Conservation (phyloP, 2,329 filamentous ascomycete species). For the Tetracladium maxilliforme region DNA sequence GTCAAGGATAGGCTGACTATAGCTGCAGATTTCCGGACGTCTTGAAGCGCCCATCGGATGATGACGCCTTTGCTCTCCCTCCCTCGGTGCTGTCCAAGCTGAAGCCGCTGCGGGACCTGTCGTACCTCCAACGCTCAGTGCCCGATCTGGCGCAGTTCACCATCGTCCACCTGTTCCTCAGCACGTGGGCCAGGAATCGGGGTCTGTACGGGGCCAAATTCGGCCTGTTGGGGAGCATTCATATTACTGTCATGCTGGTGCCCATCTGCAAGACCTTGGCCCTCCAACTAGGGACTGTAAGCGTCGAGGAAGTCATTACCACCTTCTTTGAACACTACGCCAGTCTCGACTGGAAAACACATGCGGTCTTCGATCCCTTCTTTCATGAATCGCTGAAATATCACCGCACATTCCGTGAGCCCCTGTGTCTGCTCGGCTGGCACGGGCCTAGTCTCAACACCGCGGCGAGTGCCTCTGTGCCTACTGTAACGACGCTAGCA, state of each 20-base stretch:
- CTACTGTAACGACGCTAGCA: no score
- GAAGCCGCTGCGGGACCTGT: slow-evolving; percentile 47
- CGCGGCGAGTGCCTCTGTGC: no score
- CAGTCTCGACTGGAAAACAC: slow-evolving; percentile 38
- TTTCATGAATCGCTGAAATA: no score
- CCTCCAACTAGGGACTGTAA: slow-evolving; percentile 17
- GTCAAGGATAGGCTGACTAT: slow-evolving; percentile 26
- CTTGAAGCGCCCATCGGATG: slow-evolving; percentile 29
- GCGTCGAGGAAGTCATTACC: slow-evolving; percentile 33
- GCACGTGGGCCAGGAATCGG: slow-evolving; percentile 43
- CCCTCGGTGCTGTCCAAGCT: slow-evolving; percentile 42
- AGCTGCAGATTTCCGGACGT: no score
- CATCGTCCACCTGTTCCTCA: slow-evolving; percentile 42
- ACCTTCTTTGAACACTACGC: slow-evolving; percentile 53
- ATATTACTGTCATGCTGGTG: slow-evolving; percentile 46
- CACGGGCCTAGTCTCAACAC: no score
- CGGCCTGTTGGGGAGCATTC: slow-evolving; percentile 49
- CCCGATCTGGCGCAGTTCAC: slow-evolving; percentile 44
- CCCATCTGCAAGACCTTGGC: slow-evolving; percentile 41
- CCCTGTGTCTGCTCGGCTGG: no score
- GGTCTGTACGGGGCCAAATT: slow-evolving; percentile 52
- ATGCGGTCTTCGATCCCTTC: slow-evolving; percentile 42
- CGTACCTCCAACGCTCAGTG: slow-evolving; percentile 42
- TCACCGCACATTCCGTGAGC: no score
- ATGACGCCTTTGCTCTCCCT: slow-evolving; percentile 39